Conservation (phyloP, 148 eudicot species). For the Rhododendron ferrugineum region DNA sequence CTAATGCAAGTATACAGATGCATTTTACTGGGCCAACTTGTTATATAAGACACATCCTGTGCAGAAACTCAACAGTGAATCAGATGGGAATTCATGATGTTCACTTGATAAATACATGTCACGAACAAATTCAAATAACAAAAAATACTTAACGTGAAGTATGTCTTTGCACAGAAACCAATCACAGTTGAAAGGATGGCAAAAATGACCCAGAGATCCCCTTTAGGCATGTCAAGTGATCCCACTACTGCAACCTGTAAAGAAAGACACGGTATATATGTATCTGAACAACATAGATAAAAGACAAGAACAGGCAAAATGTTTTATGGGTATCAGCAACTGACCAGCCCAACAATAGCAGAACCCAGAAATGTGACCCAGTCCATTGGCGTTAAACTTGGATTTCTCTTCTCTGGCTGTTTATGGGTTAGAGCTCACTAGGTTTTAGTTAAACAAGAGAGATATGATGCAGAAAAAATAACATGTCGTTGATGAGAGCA, state of each 20-base stretch:
- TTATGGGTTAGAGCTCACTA: not conserved
- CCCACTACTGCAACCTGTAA: slow-evolving; percentile 79
- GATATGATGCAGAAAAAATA: not conserved
- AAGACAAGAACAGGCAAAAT: not conserved
- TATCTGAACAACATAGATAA: not conserved
- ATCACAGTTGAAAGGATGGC: slow-evolving; percentile 74
- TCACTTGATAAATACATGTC: not conserved
- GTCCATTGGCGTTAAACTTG: slow-evolving; percentile 96
- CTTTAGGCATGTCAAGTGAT: slow-evolving; percentile 68
- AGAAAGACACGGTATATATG: slow-evolving; percentile 3
- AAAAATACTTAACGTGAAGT: slow-evolving; percentile 70
- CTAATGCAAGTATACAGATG: not conserved
- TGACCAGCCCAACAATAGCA: slow-evolving; percentile 89
- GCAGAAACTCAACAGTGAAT: not conserved
- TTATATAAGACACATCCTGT: not conserved
- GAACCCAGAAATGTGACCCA: slow-evolving; percentile 92
- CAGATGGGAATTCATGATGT: not conserved
- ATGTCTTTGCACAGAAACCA: slow-evolving; percentile 93
- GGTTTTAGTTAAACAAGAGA: not conserved
- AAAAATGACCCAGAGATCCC: slow-evolving; percentile 79
- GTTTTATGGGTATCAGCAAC: slow-evolving; percentile 19
- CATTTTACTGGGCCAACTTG: not conserved
- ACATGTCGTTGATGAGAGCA: not conserved
- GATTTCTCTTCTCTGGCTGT: slow-evolving; percentile 97
- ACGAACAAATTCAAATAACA: not conserved